These are phyloP conservation scores for Pittosporum tobira DNA, from an alignment of 129 eudicot genomes.

Conservation along the genomic window DNA sequence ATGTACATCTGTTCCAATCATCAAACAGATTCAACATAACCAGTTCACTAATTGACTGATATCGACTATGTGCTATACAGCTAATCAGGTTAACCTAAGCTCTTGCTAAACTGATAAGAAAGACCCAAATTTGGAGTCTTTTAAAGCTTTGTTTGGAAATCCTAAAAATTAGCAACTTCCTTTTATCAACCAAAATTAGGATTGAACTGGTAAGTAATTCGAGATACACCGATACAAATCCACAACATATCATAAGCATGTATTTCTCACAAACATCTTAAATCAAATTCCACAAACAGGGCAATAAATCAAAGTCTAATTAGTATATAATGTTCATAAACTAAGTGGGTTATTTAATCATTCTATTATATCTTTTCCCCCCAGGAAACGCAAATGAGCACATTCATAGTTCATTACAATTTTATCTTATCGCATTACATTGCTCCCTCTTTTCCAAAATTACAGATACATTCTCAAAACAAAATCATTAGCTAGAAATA, in stretches of 20 bases:
- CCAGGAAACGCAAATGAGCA: background rate
- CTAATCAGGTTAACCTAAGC: background rate
- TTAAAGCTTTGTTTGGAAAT: too few relatives aligned
- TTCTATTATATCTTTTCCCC: background rate
- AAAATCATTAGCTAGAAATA: too few relatives aligned
- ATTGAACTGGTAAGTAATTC: background rate
- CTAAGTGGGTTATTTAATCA: background rate
- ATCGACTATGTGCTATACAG: background rate
- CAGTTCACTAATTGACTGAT: background rate
- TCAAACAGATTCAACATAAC: too few relatives aligned
- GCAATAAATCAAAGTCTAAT: too few relatives aligned
- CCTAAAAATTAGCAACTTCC: background rate
- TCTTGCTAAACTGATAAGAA: background rate
- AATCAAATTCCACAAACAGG: background rate
- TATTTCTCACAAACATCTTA: background rate
- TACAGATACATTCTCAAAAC: too few relatives aligned
- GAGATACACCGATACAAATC: background rate
- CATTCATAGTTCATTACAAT: background rate
- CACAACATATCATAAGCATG: slow-evolving; percentile 17
- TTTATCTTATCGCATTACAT: too few relatives aligned
- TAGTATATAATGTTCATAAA: too few relatives aligned
- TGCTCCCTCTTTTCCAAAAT: too few relatives aligned
- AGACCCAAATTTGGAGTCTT: too few relatives aligned
- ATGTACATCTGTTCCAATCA: too few relatives aligned
- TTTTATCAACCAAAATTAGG: background rate